Evolutionary conservation across 179 eudicot species (phyloP).

Genomic region (Drosera spatulata): DNA sequence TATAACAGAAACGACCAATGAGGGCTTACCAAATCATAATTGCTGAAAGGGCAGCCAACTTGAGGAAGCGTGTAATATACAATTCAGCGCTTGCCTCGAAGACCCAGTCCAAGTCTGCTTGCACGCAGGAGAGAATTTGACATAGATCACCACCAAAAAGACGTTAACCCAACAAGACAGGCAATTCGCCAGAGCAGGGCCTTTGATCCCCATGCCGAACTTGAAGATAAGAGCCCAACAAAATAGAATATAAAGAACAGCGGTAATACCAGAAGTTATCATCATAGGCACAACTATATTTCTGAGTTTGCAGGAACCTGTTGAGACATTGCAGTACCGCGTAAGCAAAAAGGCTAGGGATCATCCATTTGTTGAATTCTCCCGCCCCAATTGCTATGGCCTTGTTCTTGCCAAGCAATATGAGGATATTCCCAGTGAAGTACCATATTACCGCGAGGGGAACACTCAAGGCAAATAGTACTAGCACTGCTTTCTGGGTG

Average conservation of each 20-base stretch:
- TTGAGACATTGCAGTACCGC: slow-evolving; percentile 30
- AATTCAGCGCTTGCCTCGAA: slow-evolving; percentile 16
- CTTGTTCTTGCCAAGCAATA: slow-evolving; percentile 23
- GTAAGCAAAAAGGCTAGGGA: slow-evolving; percentile 26
- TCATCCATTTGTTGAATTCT: slow-evolving; percentile 30
- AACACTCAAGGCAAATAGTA: slow-evolving; percentile 21
- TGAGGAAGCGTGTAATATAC: slow-evolving; percentile 16
- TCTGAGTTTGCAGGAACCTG: slow-evolving; percentile 30
- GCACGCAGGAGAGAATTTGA: too few species aligned
- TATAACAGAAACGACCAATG: neutral
- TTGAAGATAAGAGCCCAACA: slow-evolving; percentile 28
- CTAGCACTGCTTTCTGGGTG: slow-evolving; percentile 35
- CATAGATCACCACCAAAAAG: too few species aligned
- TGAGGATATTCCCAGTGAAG: slow-evolving; percentile 17
- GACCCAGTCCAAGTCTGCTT: slow-evolving; percentile 28
- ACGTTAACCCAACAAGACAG: too few species aligned
- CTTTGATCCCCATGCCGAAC: too few species aligned
- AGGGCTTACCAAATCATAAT: slow-evolving; percentile 26
- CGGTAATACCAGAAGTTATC: slow-evolving; percentile 15
- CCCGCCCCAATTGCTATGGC: slow-evolving; percentile 31
- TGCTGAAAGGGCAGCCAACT: slow-evolving; percentile 26
- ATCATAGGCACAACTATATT: slow-evolving; percentile 28
- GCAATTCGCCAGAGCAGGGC: too few species aligned
- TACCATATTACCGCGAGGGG: slow-evolving; percentile 28
- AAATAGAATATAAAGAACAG: slow-evolving; percentile 13